Percentiles rank a stretch among this genome's conserved stretches.
These are phyloP conservation scores for Pyrrhoderma lamaoense DNA, from an alignment of 1,284 basidiomycete genomes.

Conservation along the genomic window DNA sequence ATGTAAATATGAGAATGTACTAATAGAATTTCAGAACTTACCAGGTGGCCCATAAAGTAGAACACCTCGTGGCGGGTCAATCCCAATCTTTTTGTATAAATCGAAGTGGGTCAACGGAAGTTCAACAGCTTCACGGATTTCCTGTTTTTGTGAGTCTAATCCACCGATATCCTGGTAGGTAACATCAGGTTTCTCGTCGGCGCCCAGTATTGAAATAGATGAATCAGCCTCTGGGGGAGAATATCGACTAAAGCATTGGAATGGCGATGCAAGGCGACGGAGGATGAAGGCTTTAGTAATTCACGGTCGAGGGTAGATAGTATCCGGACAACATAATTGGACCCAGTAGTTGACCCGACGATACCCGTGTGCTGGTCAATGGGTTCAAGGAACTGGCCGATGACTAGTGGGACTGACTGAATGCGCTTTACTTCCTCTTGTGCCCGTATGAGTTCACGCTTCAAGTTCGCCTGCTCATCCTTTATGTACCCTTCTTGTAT, in stretches of 20 bases:
- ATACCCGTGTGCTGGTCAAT: conserved; percentile 98
- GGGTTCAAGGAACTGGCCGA: conserved; percentile 98
- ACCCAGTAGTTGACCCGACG: conserved; percentile 96
- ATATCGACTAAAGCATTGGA: conserved; percentile 99
- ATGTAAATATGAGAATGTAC: conserved; percentile 1
- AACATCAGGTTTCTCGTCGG: conserved; percentile 92
- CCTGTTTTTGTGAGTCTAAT: conserved; percentile 98
- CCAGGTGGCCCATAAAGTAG: conserved; percentile 91
- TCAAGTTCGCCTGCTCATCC: conserved; percentile 97
- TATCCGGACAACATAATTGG: conserved; percentile 98
- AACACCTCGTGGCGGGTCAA: conserved; percentile 95
- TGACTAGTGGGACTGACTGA: conserved; percentile 98
- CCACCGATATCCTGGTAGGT: conserved; percentile 90
- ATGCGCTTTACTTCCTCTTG: conserved; percentile 99
- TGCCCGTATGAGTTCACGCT: conserved; percentile 94
- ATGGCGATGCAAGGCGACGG: conserved; percentile 96
- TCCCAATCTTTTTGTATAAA: conserved; percentile 98
- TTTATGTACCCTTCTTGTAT: conserved; percentile 99
- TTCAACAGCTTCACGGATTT: conserved; percentile 98
- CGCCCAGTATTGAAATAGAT: conserved; percentile 88
- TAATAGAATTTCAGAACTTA: conserved; percentile 27
- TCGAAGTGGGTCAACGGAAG: conserved; percentile 97
- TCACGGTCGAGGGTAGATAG: conserved; percentile 97
- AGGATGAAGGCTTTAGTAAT: conserved; percentile 93
- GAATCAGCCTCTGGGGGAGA: conserved; percentile 98